These are phyloP conservation scores for Thinopyrum elongatum DNA, from an alignment of 176 grass and related monocot species.

Conservation along the genomic window DNA sequence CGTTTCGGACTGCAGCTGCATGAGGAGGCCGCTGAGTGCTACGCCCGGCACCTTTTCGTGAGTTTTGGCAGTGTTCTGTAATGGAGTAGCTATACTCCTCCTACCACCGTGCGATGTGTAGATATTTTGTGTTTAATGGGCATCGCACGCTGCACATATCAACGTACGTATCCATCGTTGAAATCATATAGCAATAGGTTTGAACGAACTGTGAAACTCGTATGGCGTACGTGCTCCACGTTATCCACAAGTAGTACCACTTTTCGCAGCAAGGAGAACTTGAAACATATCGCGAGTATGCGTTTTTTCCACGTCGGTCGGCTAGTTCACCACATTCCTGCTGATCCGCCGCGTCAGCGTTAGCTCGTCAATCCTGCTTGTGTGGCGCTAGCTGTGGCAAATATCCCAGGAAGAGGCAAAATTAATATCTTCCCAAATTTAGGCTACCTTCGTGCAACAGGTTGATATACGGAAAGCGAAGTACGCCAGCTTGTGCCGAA, in stretches of 20 bases:
- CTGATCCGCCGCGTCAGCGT: slow-evolving; percentile 4
- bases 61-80: not conserved
- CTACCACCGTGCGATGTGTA: not conserved
- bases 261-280: too few relatives aligned
- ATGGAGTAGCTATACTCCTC: not conserved
- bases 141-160: not conserved
- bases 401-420: not conserved
- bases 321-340: not conserved
- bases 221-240: not conserved
- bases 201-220: not conserved
- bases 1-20: too few relatives aligned
- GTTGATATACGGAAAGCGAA: not conserved
- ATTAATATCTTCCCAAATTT: not conserved
- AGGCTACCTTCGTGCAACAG: not conserved
- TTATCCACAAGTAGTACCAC: not conserved
- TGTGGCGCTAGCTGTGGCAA: slow-evolving; percentile 15
- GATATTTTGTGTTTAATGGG: not conserved
- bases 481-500: not conserved
- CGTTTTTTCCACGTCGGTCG: not conserved
- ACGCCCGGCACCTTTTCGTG: not conserved
- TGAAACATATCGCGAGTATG: not conserved
- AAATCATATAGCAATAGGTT: not conserved
- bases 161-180: not conserved
- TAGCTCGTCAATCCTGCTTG: slow-evolving; percentile 23
- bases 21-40: not conserved